Conservation (phyloP, 73 alveolate species). For the Breviolum minutum region DNA sequence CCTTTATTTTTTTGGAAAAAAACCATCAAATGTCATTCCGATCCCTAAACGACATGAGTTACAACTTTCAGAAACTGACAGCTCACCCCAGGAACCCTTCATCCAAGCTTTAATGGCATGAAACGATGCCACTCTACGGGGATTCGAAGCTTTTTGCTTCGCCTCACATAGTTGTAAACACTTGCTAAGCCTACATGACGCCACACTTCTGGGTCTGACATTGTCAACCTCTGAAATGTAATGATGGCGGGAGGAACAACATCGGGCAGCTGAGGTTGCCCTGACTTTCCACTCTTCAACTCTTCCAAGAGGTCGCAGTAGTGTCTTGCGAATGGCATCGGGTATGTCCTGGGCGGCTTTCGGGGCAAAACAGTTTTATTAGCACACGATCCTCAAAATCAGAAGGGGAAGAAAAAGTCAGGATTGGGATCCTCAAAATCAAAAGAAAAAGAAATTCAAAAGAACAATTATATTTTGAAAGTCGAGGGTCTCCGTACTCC, state of each 20-base stretch:
- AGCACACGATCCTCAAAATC: too few species aligned
- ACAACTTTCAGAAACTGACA: neutral
- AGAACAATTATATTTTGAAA: neutral
- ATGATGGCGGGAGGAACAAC: neutral
- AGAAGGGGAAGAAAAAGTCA: neutral
- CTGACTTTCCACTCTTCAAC: neutral
- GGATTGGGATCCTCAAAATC: neutral
- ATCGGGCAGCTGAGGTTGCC: slow-evolving; percentile 19
- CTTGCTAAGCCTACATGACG: neutral
- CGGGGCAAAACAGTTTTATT: neutral
- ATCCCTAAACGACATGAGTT: neutral
- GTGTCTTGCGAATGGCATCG: neutral
- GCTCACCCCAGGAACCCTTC: neutral
- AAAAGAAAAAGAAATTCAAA: neutral
- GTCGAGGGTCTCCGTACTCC: slow-evolving; percentile 15
- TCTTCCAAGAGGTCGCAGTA: slow-evolving; percentile 17
- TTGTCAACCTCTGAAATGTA: neutral
- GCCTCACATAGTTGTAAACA: neutral
- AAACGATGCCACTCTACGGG: slow-evolving; percentile 2
- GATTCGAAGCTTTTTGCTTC: neutral
- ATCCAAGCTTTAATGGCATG: neutral
- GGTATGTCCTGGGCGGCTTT: slow-evolving; percentile 22
- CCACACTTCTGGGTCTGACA: neutral
- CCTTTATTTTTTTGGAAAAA: neutral
- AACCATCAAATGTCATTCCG: too few species aligned